Percentiles rank a stretch among this genome's conserved stretches.
phyloP scores from a whole-genome alignment of 257 asterid species.

The Cruciata laevipes region DNA sequence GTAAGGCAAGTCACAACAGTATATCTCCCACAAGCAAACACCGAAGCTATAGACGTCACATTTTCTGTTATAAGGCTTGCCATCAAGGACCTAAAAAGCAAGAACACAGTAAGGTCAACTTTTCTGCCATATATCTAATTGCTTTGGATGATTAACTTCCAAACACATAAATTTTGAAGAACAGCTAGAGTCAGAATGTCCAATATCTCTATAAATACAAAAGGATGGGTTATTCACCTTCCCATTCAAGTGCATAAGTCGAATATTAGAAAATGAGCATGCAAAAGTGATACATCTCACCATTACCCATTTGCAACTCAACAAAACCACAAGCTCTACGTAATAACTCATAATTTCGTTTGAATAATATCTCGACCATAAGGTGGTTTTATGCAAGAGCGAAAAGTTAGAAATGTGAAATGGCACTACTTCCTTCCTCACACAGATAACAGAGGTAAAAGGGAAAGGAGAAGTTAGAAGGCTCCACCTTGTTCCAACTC shows the following conservation, averaged over 20 bases:
- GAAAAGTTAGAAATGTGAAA: background rate
- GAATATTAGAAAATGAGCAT: background rate
- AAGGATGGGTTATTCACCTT: no score
- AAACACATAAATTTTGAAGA: background rate
- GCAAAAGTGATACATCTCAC: background rate
- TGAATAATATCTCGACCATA: background rate
- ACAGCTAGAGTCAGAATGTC: background rate
- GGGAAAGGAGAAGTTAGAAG: background rate
- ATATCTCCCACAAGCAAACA: conserved; percentile 86
- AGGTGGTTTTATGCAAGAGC: background rate
- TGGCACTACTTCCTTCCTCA: background rate
- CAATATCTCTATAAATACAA: background rate
- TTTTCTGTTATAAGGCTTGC: conserved; percentile 90
- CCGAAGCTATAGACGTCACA: conserved; percentile 96
- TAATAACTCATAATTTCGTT: background rate
- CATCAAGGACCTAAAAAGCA: conserved; percentile 67
- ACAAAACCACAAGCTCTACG: background rate
- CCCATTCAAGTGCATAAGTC: conserved; percentile 1
- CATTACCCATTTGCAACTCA: background rate
- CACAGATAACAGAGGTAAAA: background rate
- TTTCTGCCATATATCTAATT: no score
- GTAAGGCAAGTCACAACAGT: conserved; percentile 92
- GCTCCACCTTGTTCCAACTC: background rate
- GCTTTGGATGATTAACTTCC: no score
- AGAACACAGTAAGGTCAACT: conserved; percentile 74